Conservation (phyloP, 2,329 filamentous ascomycete species). For the Claviceps digitariae region DNA sequence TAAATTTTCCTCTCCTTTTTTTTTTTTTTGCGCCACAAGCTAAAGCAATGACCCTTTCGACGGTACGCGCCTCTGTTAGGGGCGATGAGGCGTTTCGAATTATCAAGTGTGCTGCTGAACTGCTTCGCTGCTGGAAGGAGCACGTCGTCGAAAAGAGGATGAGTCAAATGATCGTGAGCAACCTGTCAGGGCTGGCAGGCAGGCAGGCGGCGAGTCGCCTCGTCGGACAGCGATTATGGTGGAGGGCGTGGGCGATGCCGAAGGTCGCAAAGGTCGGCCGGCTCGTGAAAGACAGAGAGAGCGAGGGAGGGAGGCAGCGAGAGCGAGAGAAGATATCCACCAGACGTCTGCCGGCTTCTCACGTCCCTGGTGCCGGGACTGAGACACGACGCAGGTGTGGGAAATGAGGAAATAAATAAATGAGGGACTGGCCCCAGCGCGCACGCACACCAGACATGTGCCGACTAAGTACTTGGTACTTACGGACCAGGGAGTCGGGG, state of each 20-base stretch:
- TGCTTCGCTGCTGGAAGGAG: background rate
- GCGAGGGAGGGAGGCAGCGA: background rate
- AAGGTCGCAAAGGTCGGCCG: background rate
- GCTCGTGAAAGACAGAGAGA: background rate
- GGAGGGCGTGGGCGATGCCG: background rate
- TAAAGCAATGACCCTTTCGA: background rate
- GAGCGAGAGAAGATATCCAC: background rate
- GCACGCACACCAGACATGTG: background rate
- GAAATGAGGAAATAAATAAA: background rate
- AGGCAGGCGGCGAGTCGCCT: too few relatives aligned
- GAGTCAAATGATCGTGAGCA: too few relatives aligned
- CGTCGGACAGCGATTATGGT: background rate
- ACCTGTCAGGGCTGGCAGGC: too few relatives aligned
- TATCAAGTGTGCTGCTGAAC: background rate
- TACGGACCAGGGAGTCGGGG: background rate
- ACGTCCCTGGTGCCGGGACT: background rate
- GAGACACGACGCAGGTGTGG: background rate
- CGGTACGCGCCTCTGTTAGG: background rate
- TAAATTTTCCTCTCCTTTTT: background rate
- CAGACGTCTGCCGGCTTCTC: background rate
- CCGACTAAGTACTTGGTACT: too few relatives aligned
- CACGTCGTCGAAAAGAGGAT: background rate
- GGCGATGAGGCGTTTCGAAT: background rate
- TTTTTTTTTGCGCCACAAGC: too few relatives aligned
- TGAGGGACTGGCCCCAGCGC: too few relatives aligned